These are phyloP conservation scores for Ilex paraguariensis DNA, from an alignment of 305 asterid species.

Conservation along the genomic window DNA sequence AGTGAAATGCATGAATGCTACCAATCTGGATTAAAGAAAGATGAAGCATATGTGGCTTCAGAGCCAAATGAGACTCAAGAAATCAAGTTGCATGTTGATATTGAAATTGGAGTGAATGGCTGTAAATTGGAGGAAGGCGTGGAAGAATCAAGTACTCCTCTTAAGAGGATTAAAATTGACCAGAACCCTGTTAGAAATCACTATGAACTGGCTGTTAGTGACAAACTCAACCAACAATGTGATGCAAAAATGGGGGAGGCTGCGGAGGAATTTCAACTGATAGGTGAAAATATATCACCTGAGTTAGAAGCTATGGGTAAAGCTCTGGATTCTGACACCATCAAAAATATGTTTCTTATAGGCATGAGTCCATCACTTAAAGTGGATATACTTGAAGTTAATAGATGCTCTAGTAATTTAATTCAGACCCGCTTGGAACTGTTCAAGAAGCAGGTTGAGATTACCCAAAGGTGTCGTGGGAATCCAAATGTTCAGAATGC, in stretches of 20 bases:
- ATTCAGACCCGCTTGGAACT: slow-evolving; percentile 64
- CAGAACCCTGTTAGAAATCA: slow-evolving; percentile 30
- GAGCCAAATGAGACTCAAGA: slow-evolving; percentile 37
- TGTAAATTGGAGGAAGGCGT: slow-evolving; percentile 41
- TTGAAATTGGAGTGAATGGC: slow-evolving; percentile 53
- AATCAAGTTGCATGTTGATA: slow-evolving; percentile 57
- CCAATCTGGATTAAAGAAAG: slow-evolving; percentile 28
- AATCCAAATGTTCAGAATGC: slow-evolving; percentile 75
- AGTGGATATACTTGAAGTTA: slow-evolving; percentile 47
- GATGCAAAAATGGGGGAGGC: slow-evolving; percentile 23
- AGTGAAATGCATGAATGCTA: slow-evolving; percentile 25
- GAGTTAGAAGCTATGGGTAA: slow-evolving; percentile 18
- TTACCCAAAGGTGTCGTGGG: slow-evolving; percentile 66
- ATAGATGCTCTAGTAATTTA: slow-evolving; percentile 30
- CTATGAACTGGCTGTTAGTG: slow-evolving; percentile 32
- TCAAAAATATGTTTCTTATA: slow-evolving; percentile 43
- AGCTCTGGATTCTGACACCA: slow-evolving; percentile 34
- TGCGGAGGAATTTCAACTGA: slow-evolving; percentile 23
- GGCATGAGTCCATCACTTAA: slow-evolving; percentile 35
- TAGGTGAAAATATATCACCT: slow-evolving; percentile 22
- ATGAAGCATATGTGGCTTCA: slow-evolving; percentile 17
- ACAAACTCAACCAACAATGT: slow-evolving; percentile 22
- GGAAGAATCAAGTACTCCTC: slow-evolving; percentile 63
- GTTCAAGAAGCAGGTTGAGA: slow-evolving; percentile 74
- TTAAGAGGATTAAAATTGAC: slow-evolving; percentile 37